Evolutionary conservation across 192 early-diverging fungal genomes (phyloP).

Genomic region (Umbelopsis sp.): DNA sequence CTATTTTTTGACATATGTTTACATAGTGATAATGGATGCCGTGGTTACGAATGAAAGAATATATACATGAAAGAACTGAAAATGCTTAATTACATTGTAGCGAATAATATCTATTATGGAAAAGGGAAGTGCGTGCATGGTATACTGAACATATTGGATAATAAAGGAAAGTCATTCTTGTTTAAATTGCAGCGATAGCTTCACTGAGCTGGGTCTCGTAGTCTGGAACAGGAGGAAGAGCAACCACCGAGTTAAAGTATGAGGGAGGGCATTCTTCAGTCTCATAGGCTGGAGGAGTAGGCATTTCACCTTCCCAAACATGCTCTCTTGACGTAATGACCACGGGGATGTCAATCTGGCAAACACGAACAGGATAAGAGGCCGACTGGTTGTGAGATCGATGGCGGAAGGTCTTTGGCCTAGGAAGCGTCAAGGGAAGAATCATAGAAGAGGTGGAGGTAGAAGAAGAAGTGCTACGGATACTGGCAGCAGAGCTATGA

Average conservation of each 20-base stretch:
- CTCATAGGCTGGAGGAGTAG: conserved; percentile 32
- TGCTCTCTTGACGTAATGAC: conserved; percentile 35
- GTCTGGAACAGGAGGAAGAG: conserved; percentile 24
- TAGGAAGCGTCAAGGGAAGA: neutral
- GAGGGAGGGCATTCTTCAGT: conserved; percentile 26
- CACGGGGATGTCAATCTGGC: conserved; percentile 33
- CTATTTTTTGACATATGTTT: too few relatives aligned
- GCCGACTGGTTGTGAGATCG: neutral
- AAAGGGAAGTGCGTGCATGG: neutral
- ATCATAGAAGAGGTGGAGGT: conserved; percentile 21
- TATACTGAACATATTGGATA: neutral
- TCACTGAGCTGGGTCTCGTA: neutral
- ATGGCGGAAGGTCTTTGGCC: neutral
- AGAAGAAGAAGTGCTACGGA: conserved; percentile 23
- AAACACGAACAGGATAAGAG: neutral
- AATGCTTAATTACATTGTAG: neutral
- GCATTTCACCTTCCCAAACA: conserved; percentile 24
- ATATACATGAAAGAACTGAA: neutral
- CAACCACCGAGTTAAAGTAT: conserved; percentile 16
- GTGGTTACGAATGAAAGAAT: neutral
- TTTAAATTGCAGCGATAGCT: neutral
- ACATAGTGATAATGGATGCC: too few relatives aligned
- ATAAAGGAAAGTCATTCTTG: neutral
- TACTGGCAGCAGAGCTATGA: conserved; percentile 4
- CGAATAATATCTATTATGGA: neutral